Evolutionary conservation across 805 yeast species (phyloP).

Genomic region (Starmerella lactis-condensi): DNA sequence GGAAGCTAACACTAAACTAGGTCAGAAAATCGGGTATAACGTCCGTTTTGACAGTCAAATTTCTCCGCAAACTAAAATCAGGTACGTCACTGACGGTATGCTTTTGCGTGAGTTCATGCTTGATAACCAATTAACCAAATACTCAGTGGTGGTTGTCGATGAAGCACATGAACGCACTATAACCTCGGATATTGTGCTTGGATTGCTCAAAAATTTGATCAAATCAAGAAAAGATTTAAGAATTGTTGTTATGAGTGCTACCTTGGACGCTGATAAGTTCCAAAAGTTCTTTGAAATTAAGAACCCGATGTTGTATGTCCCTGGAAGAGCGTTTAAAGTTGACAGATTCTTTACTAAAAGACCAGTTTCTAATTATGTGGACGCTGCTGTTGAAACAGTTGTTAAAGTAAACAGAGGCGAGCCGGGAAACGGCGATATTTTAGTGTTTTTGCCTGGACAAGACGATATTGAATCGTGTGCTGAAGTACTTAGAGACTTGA

Average conservation of each 20-base stretch:
- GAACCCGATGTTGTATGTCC: slow-evolving; percentile 59
- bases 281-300: slow-evolving; percentile 46
- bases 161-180: slow-evolving; percentile 97
- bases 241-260: slow-evolving; percentile 87
- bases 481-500: slow-evolving; percentile 31
- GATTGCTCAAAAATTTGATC: slow-evolving; percentile 59
- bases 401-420: slow-evolving; percentile 66
- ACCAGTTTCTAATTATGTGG: slow-evolving; percentile 68
- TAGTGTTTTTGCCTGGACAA: slow-evolving; percentile 88
- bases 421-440: slow-evolving; percentile 61
- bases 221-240: slow-evolving; percentile 38
- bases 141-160: slow-evolving; percentile 67
- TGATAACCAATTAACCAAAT: slow-evolving; percentile 42
- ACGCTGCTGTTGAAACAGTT: slow-evolving; percentile 51
- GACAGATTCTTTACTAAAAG: slow-evolving; percentile 45
- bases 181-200: slow-evolving; percentile 73
- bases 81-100: slow-evolving; percentile 96
- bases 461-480: slow-evolving; percentile 88
- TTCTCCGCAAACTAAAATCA: slow-evolving; percentile 42
- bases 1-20: slow-evolving; percentile 60
- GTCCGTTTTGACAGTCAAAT: slow-evolving; percentile 74
- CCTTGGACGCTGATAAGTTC: slow-evolving; percentile 77
- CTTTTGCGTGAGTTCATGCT: slow-evolving; percentile 75
- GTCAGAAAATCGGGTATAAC: slow-evolving; percentile 75
- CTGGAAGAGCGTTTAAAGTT: slow-evolving; percentile 80